Percentiles rank a stretch among this genome's conserved stretches.
Evolutionary conservation across 1,284 basidiomycete genomes (phyloP).

Genomic region (Microbotryomycetes sp.): DNA sequence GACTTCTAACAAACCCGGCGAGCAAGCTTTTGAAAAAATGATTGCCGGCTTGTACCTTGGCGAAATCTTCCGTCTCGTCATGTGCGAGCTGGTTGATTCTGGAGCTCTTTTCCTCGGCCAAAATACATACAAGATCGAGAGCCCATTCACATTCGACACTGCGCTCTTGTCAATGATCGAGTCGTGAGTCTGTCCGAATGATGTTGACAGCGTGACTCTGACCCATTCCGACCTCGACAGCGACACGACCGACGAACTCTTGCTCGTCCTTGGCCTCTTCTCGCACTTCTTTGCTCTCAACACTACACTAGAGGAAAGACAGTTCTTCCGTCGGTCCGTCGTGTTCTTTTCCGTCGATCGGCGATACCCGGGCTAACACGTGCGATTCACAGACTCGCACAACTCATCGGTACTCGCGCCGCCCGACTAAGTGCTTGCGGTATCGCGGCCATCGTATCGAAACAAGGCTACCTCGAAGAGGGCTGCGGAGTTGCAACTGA

Average conservation of each 20-base stretch:
- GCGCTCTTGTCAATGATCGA: slow-evolving; percentile 96
- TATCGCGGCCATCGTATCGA: slow-evolving; percentile 86
- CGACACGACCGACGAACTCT: slow-evolving; percentile 93
- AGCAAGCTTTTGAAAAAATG: slow-evolving; percentile 96
- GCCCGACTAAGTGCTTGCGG: slow-evolving; percentile 84
- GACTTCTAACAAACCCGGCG: slow-evolving; percentile 88
- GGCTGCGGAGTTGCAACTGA: slow-evolving; percentile 81
- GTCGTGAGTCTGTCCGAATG: slow-evolving; percentile 48
- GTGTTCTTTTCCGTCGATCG: slow-evolving; percentile 45
- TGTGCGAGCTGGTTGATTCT: slow-evolving; percentile 83
- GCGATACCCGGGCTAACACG: slow-evolving; percentile 70
- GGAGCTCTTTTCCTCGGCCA: slow-evolving; percentile 96
- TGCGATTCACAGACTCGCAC: slow-evolving; percentile 47
- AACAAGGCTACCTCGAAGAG: slow-evolving; percentile 82
- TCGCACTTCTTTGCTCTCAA: slow-evolving; percentile 82
- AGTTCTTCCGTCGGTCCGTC: slow-evolving; percentile 82
- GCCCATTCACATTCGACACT: slow-evolving; percentile 65
- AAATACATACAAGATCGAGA: slow-evolving; percentile 46
- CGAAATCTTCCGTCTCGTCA: slow-evolving; percentile 86
- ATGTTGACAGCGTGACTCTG: neutral
- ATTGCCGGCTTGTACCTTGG: slow-evolving; percentile 97
- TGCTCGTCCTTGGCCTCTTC: slow-evolving; percentile 95
- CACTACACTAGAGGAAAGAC: slow-evolving; percentile 85
- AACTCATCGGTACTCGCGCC: slow-evolving; percentile 79
- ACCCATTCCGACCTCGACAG: slow-evolving; percentile 43